Base-by-base conservation (phyloP, 495 filamentous ascomycete species). In the Penicillium diatomitis region DNA sequence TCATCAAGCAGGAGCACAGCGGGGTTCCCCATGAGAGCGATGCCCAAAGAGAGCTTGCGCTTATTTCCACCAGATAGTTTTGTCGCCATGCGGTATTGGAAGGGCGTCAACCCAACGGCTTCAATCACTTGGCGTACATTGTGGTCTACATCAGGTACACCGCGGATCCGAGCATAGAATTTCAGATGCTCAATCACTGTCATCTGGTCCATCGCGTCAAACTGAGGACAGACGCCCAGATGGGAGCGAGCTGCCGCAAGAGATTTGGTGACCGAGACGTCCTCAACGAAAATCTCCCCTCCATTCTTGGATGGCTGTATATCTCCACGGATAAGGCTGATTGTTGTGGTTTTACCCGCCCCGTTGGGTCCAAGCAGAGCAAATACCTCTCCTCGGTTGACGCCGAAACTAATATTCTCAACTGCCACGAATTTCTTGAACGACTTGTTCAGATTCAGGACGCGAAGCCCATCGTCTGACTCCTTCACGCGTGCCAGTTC, bases 301-400 rank as follows among this genome's bases (percentile, higher is more conserved):
- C 68, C 66, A 47, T 70, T 68, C 33, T 65, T 61, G 38, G 74
- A 72, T 0, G 88, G 87, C 32, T 78, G 76, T 44, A 90, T 73
- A 54, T 95, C 88, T n/a, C 88, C 89, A 48, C 89, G 78, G 63
- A 95, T 86, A 35, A 94, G 70, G 11, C 78, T 83, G 64, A 95
- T 90, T 5, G 84, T 91, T 4, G 87, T 92, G 4, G 80, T 84
- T 58, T 95, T 95, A 41, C 89, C 89, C 1, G 89, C 89, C 28
- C 88, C 89, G 61, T 95, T 95, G 20, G 88, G 87, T 5, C 89
- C 89, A 4, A 95, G 77, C 1, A 94, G 76, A 2, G 88, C 87
- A 63, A 94, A 94, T 9, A 90, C 83, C 60, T 92, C 84, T 47
- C 84, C 82, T 41, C 78, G 80, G 33, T 79, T 75, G 30, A 95